These are phyloP conservation scores for Dactylellina haptotyla DNA, from an alignment of 2,329 filamentous ascomycete species.

Conservation along the genomic window DNA sequence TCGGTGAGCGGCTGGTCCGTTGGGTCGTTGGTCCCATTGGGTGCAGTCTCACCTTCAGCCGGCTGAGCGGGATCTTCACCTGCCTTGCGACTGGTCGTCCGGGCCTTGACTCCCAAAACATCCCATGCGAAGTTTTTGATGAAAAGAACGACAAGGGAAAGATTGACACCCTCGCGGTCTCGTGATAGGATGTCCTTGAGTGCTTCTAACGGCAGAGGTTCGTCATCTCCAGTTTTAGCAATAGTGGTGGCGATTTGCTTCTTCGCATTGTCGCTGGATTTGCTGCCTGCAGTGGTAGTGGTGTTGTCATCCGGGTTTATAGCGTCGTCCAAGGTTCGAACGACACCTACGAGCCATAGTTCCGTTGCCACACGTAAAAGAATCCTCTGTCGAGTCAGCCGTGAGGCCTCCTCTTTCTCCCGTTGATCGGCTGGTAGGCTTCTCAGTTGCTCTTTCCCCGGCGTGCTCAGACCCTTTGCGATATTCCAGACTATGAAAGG, in stretches of 20 bases:
- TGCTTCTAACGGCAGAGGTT: conserved; percentile 97
- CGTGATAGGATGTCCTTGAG: conserved; percentile 94
- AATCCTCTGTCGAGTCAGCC: conserved; percentile 83
- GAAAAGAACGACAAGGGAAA: conserved; percentile 91
- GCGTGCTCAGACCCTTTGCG: conserved; percentile 57
- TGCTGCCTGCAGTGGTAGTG: conserved; percentile 54
- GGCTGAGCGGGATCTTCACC: conserved; percentile 64
- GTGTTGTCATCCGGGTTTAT: conserved; percentile 71
- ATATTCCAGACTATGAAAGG: conserved; percentile 58
- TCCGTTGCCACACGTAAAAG: conserved; percentile 92
- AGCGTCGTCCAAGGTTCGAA: conserved; percentile 81
- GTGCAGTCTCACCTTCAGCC: conserved; percentile 50
- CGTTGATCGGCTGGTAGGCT: conserved; percentile 79
- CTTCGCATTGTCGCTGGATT: conserved; percentile 45
- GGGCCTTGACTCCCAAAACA: conserved; percentile 80
- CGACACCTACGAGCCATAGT: conserved; percentile 89
- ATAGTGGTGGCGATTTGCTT: conserved; percentile 67
- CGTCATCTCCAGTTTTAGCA: conserved; percentile 76
- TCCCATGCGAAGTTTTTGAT: conserved; percentile 98
- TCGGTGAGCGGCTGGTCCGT: conserved; percentile 70
- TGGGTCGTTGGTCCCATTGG: conserved; percentile 62
- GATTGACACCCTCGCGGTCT: conserved; percentile 89
- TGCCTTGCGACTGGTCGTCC: conserved; percentile 73
- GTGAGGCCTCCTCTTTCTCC: conserved; percentile 95
- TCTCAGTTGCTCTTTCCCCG: conserved; percentile 70